phyloP scores from a whole-genome alignment of 176 grass and related monocot species.

The Avena eriantha region DNA sequence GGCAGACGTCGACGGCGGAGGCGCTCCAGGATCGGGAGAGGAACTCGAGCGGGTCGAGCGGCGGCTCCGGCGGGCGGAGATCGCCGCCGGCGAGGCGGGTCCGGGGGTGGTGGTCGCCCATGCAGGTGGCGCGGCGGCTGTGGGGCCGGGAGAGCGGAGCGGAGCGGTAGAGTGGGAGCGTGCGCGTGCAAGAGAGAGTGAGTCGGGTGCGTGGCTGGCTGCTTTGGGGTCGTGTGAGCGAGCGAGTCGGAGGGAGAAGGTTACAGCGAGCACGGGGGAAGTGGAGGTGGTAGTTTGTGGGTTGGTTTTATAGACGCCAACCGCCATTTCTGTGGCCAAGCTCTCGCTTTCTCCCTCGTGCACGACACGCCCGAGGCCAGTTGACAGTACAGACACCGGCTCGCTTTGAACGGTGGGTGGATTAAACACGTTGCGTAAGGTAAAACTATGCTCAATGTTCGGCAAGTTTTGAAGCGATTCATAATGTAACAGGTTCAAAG shows the following conservation, averaged over 20 bases:
- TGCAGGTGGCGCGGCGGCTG: slow-evolving; percentile 12
- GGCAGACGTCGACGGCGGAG: slow-evolving; percentile 60
- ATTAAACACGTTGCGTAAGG: no score
- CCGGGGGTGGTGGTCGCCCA: slow-evolving; percentile 48
- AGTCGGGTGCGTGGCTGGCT: slow-evolving; percentile 3
- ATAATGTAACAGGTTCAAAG: no score
- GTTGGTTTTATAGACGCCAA: slow-evolving; percentile 23
- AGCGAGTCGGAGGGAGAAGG: neutral
- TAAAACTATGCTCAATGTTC: no score
- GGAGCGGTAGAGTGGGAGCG: neutral
- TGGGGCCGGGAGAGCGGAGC: neutral
- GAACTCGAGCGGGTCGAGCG: slow-evolving; percentile 86
- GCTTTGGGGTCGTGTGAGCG: neutral
- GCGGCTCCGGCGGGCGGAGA: slow-evolving; percentile 60
- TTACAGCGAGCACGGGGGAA: neutral
- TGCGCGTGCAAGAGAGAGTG: neutral
- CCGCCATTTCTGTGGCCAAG: neutral
- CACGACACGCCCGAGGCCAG: neutral
- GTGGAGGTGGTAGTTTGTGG: neutral
- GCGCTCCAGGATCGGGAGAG: slow-evolving; percentile 92
- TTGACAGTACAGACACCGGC: no score
- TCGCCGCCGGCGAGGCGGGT: slow-evolving; percentile 37
- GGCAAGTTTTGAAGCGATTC: no score
- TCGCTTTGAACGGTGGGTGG: no score
- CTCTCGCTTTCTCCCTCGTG: neutral